Conservation (phyloP, 768 basidiomycete species). For the Phlebiopsis gigantea region DNA sequence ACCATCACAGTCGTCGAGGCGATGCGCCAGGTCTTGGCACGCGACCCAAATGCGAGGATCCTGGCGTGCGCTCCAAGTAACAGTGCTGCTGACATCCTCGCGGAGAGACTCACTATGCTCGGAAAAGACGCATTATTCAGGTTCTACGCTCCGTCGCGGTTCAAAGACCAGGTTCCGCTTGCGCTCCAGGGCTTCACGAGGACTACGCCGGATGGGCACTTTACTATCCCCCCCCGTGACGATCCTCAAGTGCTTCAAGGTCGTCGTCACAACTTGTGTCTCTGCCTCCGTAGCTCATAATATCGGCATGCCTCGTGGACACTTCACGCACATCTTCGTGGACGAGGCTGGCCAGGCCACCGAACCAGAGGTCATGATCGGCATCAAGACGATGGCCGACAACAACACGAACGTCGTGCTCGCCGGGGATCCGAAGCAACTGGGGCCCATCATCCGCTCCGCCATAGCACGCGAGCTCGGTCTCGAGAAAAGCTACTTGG, state of each 20-base stretch:
- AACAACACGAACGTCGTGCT: constrained; percentile 51
- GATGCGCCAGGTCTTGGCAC: constrained; percentile 47
- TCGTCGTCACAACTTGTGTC: constrained; percentile 62
- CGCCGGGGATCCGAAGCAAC: constrained; percentile 67
- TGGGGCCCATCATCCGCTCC: constrained; percentile 65
- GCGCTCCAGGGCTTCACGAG: constrained; percentile 30
- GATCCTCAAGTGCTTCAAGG: constrained; percentile 37
- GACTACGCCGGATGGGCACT: constrained; percentile 30
- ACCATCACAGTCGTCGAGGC: constrained; percentile 62
- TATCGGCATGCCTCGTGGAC: constrained; percentile 53
- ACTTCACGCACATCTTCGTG: constrained; percentile 64
- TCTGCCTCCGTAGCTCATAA: constrained; percentile 53
- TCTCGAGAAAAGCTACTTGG: constrained; percentile 54
- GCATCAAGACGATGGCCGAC: constrained; percentile 56
- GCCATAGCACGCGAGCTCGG: constrained; percentile 50
- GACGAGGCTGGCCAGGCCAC: constrained; percentile 73
- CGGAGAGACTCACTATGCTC: constrained; percentile 27
- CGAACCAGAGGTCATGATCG: constrained; percentile 60
- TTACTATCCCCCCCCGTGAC: constrained; percentile 42
- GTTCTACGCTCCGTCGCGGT: constrained; percentile 52
- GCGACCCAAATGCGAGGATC: constrained; percentile 38
- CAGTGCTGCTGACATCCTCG: constrained; percentile 40
- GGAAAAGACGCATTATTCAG: constrained; percentile 42
- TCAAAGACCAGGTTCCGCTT: constrained; percentile 31
- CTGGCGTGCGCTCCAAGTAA: constrained; percentile 67